Conservation (phyloP, 2,329 filamentous ascomycete genomes). For the Ophioceras dolichostomum region DNA sequence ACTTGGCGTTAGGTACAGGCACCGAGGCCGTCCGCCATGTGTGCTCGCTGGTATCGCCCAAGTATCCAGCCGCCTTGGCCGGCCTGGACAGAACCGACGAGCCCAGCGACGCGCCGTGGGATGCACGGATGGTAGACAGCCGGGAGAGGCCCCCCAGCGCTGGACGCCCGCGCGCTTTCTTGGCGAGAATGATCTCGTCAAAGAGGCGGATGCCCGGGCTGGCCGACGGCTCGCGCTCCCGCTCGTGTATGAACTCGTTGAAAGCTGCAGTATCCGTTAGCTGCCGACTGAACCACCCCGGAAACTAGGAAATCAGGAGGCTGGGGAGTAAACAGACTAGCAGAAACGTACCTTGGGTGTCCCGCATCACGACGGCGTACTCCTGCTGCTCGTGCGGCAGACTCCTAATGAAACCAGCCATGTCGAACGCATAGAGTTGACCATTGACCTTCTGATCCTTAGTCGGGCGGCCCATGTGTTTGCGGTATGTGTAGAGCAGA, state of each 20-base stretch:
- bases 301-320: not conserved
- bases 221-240: conserved; percentile 51
- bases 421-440: conserved; percentile 51
- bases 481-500: conserved; percentile 53
- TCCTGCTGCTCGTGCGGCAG: conserved; percentile 55
- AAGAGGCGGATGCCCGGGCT: conserved; percentile 63
- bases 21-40: conserved; percentile 62
- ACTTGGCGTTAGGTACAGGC: conserved; percentile 47
- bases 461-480: conserved; percentile 45
- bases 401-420: conserved; percentile 52
- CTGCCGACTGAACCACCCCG: not conserved
- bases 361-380: conserved; percentile 50
- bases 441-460: conserved; percentile 49
- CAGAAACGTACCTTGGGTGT: conserved; percentile 47
- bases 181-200: conserved; percentile 74
- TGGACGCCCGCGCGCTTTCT: conserved; percentile 54
- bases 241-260: conserved; percentile 76
- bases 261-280: conserved; percentile 49
- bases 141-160: conserved; percentile 50
- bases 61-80: conserved; percentile 41
- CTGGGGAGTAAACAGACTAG: not conserved
- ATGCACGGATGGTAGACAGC: conserved; percentile 46
- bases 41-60: conserved; percentile 64
- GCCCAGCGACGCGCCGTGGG: conserved; percentile 34
- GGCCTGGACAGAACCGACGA: conserved; percentile 21